Conservation (phyloP, 805 yeast genomes). For the Pichia manshurica region DNA sequence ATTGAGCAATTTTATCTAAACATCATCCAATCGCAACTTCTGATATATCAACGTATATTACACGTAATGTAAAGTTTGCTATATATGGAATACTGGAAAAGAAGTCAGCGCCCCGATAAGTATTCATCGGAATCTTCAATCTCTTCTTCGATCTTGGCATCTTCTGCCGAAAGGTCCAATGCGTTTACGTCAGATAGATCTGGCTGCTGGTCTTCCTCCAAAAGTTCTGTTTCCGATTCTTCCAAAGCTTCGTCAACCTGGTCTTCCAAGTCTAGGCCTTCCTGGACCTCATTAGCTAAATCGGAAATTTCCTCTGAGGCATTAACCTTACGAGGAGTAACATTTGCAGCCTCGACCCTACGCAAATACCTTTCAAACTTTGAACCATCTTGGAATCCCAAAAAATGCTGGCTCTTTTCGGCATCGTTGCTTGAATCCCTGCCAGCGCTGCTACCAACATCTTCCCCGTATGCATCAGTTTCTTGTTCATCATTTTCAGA, state of each 20-base stretch:
- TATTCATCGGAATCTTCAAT: background rate
- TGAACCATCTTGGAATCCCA: slow-evolving; percentile 21
- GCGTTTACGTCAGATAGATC: slow-evolving; percentile 2
- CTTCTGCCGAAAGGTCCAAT: slow-evolving; percentile 1
- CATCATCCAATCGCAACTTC: too few relatives aligned
- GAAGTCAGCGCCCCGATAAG: background rate
- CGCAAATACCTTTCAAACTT: slow-evolving; percentile 17
- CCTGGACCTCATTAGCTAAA: slow-evolving; percentile 6
- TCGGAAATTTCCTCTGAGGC: background rate
- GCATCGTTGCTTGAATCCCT: background rate
- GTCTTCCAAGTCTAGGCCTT: slow-evolving; percentile 10
- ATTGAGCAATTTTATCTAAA: too few relatives aligned
- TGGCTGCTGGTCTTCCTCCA: background rate
- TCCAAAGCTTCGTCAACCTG: slow-evolving; percentile 6
- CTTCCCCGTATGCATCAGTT: background rate
- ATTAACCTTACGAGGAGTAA: background rate
- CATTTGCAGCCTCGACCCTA: slow-evolving; percentile 11
- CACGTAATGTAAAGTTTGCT: too few relatives aligned
- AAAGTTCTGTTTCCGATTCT: background rate
- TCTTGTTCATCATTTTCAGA: background rate
- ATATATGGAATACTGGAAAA: too few relatives aligned
- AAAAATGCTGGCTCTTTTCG: slow-evolving; percentile 1
- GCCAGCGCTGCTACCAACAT: background rate
- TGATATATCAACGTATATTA: too few relatives aligned
- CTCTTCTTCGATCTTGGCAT: background rate